Conservation (phyloP, 2,329 filamentous ascomycete species). For the Penicillium hesseltinei region DNA sequence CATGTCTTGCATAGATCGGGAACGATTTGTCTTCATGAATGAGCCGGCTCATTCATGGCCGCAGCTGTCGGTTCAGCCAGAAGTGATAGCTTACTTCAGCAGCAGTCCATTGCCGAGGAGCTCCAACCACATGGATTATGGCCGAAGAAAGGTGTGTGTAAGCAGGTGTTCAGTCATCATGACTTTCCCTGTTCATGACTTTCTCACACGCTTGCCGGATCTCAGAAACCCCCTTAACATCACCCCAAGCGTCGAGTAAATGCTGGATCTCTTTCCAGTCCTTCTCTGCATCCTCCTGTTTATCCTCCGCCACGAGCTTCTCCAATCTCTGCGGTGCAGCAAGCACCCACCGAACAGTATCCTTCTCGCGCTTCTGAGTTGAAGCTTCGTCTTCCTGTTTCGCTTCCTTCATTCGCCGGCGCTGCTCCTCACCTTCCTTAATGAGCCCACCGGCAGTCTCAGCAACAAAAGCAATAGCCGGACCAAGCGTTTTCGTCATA, state of each 20-base stretch:
- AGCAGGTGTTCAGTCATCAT: slow-evolving; percentile 24
- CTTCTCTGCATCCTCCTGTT: slow-evolving; percentile 40
- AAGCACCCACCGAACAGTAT: slow-evolving; percentile 48
- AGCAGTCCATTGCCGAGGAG: neutral
- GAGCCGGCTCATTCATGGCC: slow-evolving; percentile 1
- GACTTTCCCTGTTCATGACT: slow-evolving; percentile 31
- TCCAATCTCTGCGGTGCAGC: slow-evolving; percentile 41
- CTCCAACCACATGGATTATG: neutral
- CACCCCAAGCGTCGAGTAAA: slow-evolving; percentile 44
- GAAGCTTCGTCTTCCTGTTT: slow-evolving; percentile 17
- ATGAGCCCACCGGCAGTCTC: slow-evolving; percentile 44
- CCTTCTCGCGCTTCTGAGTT: slow-evolving; percentile 34
- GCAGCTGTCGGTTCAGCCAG: neutral
- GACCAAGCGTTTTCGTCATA: slow-evolving; percentile 46
- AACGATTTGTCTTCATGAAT: neutral
- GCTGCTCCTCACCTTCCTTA: slow-evolving; percentile 40
- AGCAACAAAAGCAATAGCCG: slow-evolving; percentile 45
- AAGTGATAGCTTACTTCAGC: neutral
- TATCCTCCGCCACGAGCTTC: slow-evolving; percentile 37
- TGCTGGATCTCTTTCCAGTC: slow-evolving; percentile 44
- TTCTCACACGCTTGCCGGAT: slow-evolving; percentile 41
- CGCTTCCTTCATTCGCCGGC: slow-evolving; percentile 29
- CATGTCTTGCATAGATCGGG: neutral
- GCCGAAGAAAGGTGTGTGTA: neutral
- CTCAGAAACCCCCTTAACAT: slow-evolving; percentile 45